These are phyloP conservation scores for Hericium coralloides DNA, from an alignment of 768 basidiomycete genomes.

Conservation along the genomic window DNA sequence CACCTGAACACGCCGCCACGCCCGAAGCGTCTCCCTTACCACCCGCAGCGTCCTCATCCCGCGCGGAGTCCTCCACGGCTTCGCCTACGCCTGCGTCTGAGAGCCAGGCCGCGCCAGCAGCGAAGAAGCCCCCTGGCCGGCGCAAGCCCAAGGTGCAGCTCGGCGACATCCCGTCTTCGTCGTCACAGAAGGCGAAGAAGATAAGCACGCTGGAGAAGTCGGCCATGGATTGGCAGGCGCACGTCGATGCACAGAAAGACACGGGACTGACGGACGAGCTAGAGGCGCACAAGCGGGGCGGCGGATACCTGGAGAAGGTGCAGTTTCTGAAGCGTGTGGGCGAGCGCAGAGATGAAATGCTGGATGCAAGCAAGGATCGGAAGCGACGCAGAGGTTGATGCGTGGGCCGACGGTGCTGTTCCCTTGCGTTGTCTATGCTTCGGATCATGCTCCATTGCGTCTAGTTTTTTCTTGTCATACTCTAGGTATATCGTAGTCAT, in stretches of 20 bases:
- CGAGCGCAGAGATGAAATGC: slow-evolving; percentile 54
- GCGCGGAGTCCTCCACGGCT: slow-evolving; percentile 10
- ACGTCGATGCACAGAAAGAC: slow-evolving; percentile 37
- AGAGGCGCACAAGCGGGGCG: slow-evolving; percentile 62
- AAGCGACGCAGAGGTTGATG: slow-evolving; percentile 33
- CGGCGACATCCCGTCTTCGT: slow-evolving; percentile 39
- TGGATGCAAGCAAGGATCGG: slow-evolving; percentile 45
- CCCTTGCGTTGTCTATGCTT: background rate
- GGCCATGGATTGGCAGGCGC: slow-evolving; percentile 76
- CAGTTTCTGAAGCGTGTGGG: slow-evolving; percentile 76
- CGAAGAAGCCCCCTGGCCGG: slow-evolving; percentile 45
- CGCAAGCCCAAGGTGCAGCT: slow-evolving; percentile 57
- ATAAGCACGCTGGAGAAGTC: slow-evolving; percentile 81
- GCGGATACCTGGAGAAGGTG: slow-evolving; percentile 79
- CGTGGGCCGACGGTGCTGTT: background rate
- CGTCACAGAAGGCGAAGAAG: slow-evolving; percentile 55
- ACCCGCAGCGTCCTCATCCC: slow-evolving; percentile 3
- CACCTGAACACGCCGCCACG: slow-evolving; percentile 12
- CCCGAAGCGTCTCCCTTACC: slow-evolving; percentile 2
- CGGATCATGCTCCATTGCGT: background rate
- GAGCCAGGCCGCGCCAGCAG: slow-evolving; percentile 4
- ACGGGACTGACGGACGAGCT: slow-evolving; percentile 56
- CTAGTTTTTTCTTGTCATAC: background rate
- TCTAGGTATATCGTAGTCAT: background rate
- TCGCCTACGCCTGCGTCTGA: slow-evolving; percentile 10